phyloP scores from a whole-genome alignment of 371 early-diverging fungal species.

The Syncephalastrum contaminatum region DNA sequence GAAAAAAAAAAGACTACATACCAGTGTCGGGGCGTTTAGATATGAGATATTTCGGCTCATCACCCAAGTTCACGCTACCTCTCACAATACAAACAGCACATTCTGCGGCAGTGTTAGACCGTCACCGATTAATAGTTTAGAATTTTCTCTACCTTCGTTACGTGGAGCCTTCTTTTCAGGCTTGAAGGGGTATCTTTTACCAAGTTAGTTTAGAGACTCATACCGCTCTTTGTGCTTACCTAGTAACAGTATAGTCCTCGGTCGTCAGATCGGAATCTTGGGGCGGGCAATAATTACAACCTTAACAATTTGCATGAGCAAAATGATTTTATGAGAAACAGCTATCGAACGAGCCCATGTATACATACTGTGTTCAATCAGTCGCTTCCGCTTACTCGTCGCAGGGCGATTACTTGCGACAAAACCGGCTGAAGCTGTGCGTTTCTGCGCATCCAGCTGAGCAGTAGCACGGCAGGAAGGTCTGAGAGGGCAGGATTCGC shows the following conservation, averaged over 20 bases:
- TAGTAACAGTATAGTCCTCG: slow-evolving; percentile 40
- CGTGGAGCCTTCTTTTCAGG: slow-evolving; percentile 61
- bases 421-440: slow-evolving; percentile 19
- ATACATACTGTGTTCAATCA: slow-evolving; percentile 24
- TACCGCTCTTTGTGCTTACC: slow-evolving; percentile 9
- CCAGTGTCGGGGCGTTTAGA: slow-evolving; percentile 59
- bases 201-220: slow-evolving; percentile 17
- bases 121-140: neutral
- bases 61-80: slow-evolving; percentile 9
- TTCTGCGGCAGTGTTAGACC: slow-evolving; percentile 25
- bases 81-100: slow-evolving; percentile 66
- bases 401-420: slow-evolving; percentile 2
- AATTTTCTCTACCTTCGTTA: slow-evolving; percentile 53
- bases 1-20: slow-evolving; percentile 1
- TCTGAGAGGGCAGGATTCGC: slow-evolving; percentile 65
- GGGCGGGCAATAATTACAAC: slow-evolving; percentile 32
- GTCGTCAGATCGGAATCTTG: slow-evolving; percentile 18
- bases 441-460: slow-evolving; percentile 28
- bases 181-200: slow-evolving; percentile 60
- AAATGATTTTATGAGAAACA: neutral
- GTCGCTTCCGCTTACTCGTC: slow-evolving; percentile 24
- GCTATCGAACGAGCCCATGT: neutral
- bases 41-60: slow-evolving; percentile 43
- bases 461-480: slow-evolving; percentile 59
- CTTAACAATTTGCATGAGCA: too few species aligned